Base-by-base conservation (phyloP, 257 asterid species). In the Henckelia pumila region DNA sequence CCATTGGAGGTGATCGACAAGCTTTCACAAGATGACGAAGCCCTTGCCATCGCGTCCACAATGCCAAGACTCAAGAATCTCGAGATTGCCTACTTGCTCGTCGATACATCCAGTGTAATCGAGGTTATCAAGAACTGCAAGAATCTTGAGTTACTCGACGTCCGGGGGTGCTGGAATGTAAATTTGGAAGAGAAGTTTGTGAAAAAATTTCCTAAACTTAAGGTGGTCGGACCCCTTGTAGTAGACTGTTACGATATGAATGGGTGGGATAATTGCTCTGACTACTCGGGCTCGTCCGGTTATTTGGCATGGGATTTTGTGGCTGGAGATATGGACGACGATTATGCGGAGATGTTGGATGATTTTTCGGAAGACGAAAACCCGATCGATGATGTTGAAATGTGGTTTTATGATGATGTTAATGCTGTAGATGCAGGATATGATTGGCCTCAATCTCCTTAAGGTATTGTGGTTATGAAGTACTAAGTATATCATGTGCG, bases 391-490 rank as follows among this genome's bases (percentile, higher is more conserved):
- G 96, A 79, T 2, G 81, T 86, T 0, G 90, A 80, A 74, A 81
- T 91, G 89, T 83, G 94, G 93, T 89, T 89, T 61, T 88, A 89
- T 23, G 86, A 86, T 35, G 90, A 82, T 71, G 77, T 74, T 16
- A 72, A 86, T 73, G 81, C 72, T 25, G 80, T 78, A 3, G 95
- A 83, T 80, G 82, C 82, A 23, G 88, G 88, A 7, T 84, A 76
- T 69, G 96, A 85, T 72, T 86, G 96, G 97, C 96, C 95, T 1
- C 96, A 73, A 57, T 83, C 91, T 68, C 97, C 96, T 75, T 86
- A 59, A 79, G 71, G 76, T 30, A 30, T 2, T 76, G 3, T 56
- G 76, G 35, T 44, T 4, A 52, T 40, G 20, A 58, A 1, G 53
- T n/a, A n/a, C n/a, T n/a, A n/a, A 52, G 60, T 7, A 35, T 35